Evolutionary conservation across 352 stramenopile species (phyloP), one percentile per base, ranked within the genome.

Genomic region (Phytopythium delawarense): DNA sequence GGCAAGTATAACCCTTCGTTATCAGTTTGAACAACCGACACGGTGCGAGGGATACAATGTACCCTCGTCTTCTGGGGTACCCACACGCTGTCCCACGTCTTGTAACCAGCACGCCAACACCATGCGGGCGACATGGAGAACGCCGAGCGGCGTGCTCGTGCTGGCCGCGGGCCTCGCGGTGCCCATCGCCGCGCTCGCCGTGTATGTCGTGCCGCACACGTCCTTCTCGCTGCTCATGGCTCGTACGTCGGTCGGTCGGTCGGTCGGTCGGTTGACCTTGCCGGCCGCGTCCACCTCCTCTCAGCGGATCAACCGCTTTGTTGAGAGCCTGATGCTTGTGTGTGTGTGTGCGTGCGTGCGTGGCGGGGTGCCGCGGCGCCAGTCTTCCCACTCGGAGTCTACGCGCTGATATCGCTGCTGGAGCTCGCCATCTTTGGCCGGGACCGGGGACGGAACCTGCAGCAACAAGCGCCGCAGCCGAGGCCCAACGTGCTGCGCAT

Each of bases 301-400:
- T 32, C 28, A 32, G 28, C 28, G 4, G 28, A 7, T 32, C 28
- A 4, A 32, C 5, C 28, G 28, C 5, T 32, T 32, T 3, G 2
- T 32, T 32, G 28, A 32, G 28, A 32, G 28, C 28, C 28, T 32
- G 28, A 32, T 40, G 35, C 2, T 2, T 40, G 35, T 40, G 9
- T 40, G 35, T 40, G 8, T 39, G 34, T 39, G 42, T 25, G 42
- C 20, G 18, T 13, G 16, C 20, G 42, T 25, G 42, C 20, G 18
- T 23, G 16, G 21, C 8, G 5, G 6, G 7, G 20, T 49, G 42
- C 42, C 18, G 21, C 23, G 20, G 8, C 18, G 32, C 4, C 40
- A 61, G 55, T 61, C 34, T 50, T 89, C 23, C 76, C 76, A 13
- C 63, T 89, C 32, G 46, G 85, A 7, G 74, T 88, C 39, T 87